Base-by-base conservation (phyloP, 1,284 basidiomycete species). In the Cystobasidium slooffiae region DNA sequence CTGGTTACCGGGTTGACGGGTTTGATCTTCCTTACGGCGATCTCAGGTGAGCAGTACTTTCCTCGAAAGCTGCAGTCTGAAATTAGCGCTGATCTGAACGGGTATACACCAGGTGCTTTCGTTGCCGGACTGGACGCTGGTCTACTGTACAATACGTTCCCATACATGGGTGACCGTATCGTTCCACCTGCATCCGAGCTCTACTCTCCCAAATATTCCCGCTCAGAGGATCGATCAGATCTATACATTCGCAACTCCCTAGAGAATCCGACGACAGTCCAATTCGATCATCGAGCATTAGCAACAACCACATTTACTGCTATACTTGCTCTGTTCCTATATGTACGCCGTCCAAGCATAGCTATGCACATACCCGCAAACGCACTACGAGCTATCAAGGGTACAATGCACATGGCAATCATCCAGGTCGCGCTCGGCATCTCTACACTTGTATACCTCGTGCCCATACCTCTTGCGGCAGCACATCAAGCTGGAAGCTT, bases 111-210 rank as follows among this genome's bases (percentile, higher is more conserved):
- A 56, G 92, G 92, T 91, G 80, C 39, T 84, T 66, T 63, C 46
- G 97, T 99, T 24, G 97, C 97, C 39, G 97, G 97, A 8, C 86
- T 99, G 49, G 97, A 99, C 82, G 97, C 97, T 0, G 97, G 97
- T 3, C 84, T 99, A 68, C 83, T 97, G 18, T 99, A 99, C 85
- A 99, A 98, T 82, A 96, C 98, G 82, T 99, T 97, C 85, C 97
- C 97, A 0, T 85, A 90, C 6, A 99, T 99, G 97, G 97, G 94
- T 53, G 93, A 91, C 9, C 87, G 89, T 8, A 82, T 97, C 41
- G 87, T 88, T 3, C 97, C 97, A 3, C 94, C 94, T 0, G 80
- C 85, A 12, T 87, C 90, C 44, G 97, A 99, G 82, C 87, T 99
- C 24, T 88, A 97, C 81, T 88, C 91, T 51, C 81, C 86, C n/a